Percentiles rank a stretch among this genome's conserved stretches.
These are phyloP conservation scores for Colletotrichum coccodes DNA, from an alignment of 2,329 filamentous ascomycete genomes.

Conservation along the genomic window DNA sequence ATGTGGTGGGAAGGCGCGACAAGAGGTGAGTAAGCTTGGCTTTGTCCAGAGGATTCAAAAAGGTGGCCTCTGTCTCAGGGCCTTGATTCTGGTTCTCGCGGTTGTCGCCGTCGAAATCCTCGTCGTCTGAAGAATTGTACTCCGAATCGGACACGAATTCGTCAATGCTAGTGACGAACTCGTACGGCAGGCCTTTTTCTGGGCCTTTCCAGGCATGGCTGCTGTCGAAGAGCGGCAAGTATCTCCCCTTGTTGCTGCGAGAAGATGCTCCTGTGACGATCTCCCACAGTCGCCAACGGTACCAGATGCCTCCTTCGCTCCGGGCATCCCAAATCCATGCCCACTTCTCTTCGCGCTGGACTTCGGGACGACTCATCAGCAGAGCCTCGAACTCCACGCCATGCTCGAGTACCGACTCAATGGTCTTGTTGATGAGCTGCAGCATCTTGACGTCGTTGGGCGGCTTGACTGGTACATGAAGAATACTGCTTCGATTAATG, in stretches of 20 bases:
- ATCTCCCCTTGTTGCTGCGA: slow-evolving; percentile 58
- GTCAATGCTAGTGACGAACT: slow-evolving; percentile 80
- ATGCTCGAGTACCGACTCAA: slow-evolving; percentile 82
- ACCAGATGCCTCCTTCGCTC: slow-evolving; percentile 85
- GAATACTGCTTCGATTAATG: slow-evolving; percentile 57
- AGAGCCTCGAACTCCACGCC: slow-evolving; percentile 91
- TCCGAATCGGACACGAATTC: slow-evolving; percentile 87
- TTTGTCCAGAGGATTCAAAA: slow-evolving; percentile 85
- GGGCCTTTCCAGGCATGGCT: slow-evolving; percentile 83
- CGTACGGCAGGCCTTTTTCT: slow-evolving; percentile 78
- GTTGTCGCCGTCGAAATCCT: slow-evolving; percentile 73
- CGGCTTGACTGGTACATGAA: slow-evolving; percentile 77
- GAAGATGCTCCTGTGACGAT: slow-evolving; percentile 74
- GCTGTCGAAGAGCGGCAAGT: slow-evolving; percentile 78
- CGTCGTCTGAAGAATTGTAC: slow-evolving; percentile 88
- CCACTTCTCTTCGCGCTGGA: slow-evolving; percentile 90
- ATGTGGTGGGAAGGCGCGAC: slow-evolving; percentile 81
- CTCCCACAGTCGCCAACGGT: slow-evolving; percentile 92
- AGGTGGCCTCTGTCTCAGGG: slow-evolving; percentile 64
- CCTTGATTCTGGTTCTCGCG: slow-evolving; percentile 56
- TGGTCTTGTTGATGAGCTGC: slow-evolving; percentile 86
- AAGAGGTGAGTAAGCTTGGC: slow-evolving; percentile 86
- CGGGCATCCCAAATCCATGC: slow-evolving; percentile 92
- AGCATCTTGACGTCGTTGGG: slow-evolving; percentile 83
- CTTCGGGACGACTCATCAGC: slow-evolving; percentile 85